Evolutionary conservation across 257 asterid species (phyloP).

Genomic region (Paulownia fortunei): DNA sequence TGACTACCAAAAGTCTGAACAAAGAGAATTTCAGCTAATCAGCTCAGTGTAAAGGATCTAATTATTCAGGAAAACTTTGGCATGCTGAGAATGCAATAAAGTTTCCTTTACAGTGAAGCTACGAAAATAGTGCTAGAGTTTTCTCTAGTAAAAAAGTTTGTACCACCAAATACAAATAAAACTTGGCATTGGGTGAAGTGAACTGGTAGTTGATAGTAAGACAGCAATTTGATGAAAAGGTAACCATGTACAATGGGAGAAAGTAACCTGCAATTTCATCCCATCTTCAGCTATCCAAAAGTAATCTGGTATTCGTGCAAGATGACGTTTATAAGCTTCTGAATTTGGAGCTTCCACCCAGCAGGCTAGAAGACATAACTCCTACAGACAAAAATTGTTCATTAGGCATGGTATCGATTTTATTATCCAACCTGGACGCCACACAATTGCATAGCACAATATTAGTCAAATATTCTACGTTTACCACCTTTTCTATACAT

Average conservation of each 20-base stretch:
- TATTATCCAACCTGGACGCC: background rate
- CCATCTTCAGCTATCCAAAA: slow-evolving; percentile 63
- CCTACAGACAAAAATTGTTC: background rate
- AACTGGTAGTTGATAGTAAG: background rate
- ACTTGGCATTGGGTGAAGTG: too few species aligned
- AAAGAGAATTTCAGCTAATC: background rate
- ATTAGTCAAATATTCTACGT: background rate
- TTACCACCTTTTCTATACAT: slow-evolving; percentile 41
- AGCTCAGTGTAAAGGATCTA: background rate
- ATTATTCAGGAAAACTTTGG: background rate
- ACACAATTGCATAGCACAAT: background rate
- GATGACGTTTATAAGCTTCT: slow-evolving; percentile 46
- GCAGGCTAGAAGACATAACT: slow-evolving; percentile 40
- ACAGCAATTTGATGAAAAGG: background rate
- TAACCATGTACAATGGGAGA: too few species aligned
- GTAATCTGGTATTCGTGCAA: slow-evolving; percentile 50
- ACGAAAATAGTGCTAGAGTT: background rate
- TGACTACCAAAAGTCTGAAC: slow-evolving; percentile 51
- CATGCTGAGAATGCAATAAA: background rate
- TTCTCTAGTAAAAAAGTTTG: background rate
- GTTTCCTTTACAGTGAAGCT: background rate
- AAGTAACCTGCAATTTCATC: slow-evolving; percentile 50
- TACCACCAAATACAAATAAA: background rate
- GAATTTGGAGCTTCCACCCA: slow-evolving; percentile 57
- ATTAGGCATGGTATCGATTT: background rate